A percentile compares a stretch with the other conserved stretches of the same genome.
Conservation (phyloP, 371 early-diverging fungal genomes). For the Hamiltosporidium tvaerminnensis region DNA sequence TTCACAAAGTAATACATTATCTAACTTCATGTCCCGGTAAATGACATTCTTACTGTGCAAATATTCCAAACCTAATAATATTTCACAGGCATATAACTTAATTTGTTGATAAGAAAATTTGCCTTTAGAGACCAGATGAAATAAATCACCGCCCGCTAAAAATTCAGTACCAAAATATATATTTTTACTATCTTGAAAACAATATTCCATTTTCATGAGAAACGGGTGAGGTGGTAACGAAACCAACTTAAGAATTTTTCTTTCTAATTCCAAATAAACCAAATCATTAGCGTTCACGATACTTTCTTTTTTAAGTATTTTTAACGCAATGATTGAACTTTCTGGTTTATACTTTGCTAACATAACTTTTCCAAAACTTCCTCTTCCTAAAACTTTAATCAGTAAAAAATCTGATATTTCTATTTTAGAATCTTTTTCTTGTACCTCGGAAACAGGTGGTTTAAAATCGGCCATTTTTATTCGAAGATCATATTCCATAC, state of each 20-base stretch:
- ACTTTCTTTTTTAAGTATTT: slow-evolving; percentile 35
- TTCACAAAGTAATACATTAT: slow-evolving; percentile 42
- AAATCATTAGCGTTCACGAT: slow-evolving; percentile 18
- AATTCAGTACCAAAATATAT: slow-evolving; percentile 48
- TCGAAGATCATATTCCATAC: slow-evolving; percentile 27
- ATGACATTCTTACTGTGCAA: slow-evolving; percentile 86
- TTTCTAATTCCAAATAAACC: slow-evolving; percentile 32
- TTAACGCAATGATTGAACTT: slow-evolving; percentile 33
- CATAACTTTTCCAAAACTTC: slow-evolving; percentile 39
- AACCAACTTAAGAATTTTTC: slow-evolving; percentile 31
- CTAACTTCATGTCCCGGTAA: slow-evolving; percentile 61
- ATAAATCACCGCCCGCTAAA: slow-evolving; percentile 69
- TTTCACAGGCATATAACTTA: slow-evolving; percentile 86
- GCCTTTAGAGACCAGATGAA: slow-evolving; percentile 86
- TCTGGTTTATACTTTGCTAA: slow-evolving; percentile 20
- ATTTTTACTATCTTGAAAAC: slow-evolving; percentile 41
- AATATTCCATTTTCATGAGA: slow-evolving; percentile 31
- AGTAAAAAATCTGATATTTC: slow-evolving; percentile 41
- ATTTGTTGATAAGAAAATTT: slow-evolving; percentile 85
- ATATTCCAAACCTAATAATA: slow-evolving; percentile 73
- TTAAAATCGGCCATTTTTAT: slow-evolving; percentile 23
- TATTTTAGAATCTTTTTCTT: neutral
- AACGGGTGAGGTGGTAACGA: slow-evolving; percentile 25
- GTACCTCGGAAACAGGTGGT: slow-evolving; percentile 1
- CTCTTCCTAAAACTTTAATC: slow-evolving; percentile 32